A percentile compares a stretch with the other conserved stretches of the same genome.
Evolutionary conservation across 2,329 filamentous ascomycete species (phyloP).

Genomic region (Talaromyces sp.): DNA sequence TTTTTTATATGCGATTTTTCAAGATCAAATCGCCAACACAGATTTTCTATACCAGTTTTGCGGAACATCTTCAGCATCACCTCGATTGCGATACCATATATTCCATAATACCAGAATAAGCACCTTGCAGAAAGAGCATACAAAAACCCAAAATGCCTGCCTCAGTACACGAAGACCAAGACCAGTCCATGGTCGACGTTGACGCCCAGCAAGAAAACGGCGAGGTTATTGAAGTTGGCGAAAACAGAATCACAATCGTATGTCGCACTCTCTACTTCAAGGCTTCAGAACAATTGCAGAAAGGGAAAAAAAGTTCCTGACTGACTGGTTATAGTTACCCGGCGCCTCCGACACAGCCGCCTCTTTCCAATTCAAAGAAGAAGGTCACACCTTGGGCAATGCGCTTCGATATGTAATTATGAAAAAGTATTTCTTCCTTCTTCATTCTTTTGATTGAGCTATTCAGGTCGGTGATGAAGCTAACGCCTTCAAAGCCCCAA

Average conservation of each 20-base stretch:
- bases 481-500: constrained; percentile 62
- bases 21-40: not conserved
- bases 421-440: constrained; percentile 71
- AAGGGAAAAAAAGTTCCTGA: not conserved
- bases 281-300: too few species aligned
- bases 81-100: too few species aligned
- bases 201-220: constrained; percentile 46
- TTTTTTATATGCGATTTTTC: constrained; percentile 15
- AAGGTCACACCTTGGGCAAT: constrained; percentile 95
- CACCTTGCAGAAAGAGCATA: too few species aligned
- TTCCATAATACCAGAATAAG: too few species aligned
- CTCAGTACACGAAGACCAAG: constrained; percentile 39
- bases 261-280: constrained; percentile 4
- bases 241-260: constrained; percentile 63
- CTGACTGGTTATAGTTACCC: constrained; percentile 60
- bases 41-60: not conserved
- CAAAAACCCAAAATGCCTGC: constrained; percentile 31
- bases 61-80: too few species aligned
- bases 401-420: constrained; percentile 92
- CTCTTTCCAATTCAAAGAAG: constrained; percentile 89
- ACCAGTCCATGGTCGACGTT: constrained; percentile 43
- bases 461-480: constrained; percentile 9
- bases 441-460: too few species aligned
- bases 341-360: constrained; percentile 82
- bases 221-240: constrained; percentile 36